These are phyloP conservation scores for Cutaneotrichosporon cutaneum DNA, from an alignment of 1,284 basidiomycete genomes.

Conservation along the genomic window DNA sequence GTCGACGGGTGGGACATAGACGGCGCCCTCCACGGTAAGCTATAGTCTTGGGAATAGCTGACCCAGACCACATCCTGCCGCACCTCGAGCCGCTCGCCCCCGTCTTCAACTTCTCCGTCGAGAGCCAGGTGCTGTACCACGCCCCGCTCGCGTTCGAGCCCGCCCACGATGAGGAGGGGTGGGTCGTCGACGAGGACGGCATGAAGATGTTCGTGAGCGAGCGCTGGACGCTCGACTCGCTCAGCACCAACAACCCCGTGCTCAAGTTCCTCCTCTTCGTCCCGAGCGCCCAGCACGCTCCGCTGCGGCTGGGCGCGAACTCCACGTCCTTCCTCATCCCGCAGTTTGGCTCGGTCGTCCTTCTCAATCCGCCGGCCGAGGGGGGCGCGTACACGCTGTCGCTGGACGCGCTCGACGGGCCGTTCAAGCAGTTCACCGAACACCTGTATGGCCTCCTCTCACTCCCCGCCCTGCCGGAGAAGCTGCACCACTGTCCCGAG, in stretches of 20 bases:
- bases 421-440: constrained; percentile 69
- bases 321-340: constrained; percentile 72
- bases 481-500: constrained; percentile 27
- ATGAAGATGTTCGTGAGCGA: constrained; percentile 89
- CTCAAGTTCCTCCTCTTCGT: constrained; percentile 90
- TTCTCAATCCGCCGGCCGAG: constrained; percentile 63
- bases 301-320: constrained; percentile 62
- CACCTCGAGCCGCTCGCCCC: constrained; percentile 62
- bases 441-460: constrained; percentile 79
- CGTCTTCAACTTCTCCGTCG: constrained; percentile 86
- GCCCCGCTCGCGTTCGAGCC: constrained; percentile 80
- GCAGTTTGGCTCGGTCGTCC: constrained; percentile 89
- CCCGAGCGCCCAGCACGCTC: constrained; percentile 67
- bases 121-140: constrained; percentile 90
- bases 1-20: constrained; percentile 71
- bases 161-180: constrained; percentile 46
- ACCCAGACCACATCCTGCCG: constrained; percentile 67
- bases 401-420: constrained; percentile 54
- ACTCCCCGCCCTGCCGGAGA: constrained; percentile 62
- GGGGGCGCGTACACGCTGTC: constrained; percentile 33
- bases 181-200: constrained; percentile 71
- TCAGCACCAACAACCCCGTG: constrained; percentile 77
- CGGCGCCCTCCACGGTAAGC: constrained; percentile 64
- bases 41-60: not conserved
- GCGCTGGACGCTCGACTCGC: constrained; percentile 74